Conservation (phyloP, 345 rosid species). For the Euphorbia tirucalli region DNA sequence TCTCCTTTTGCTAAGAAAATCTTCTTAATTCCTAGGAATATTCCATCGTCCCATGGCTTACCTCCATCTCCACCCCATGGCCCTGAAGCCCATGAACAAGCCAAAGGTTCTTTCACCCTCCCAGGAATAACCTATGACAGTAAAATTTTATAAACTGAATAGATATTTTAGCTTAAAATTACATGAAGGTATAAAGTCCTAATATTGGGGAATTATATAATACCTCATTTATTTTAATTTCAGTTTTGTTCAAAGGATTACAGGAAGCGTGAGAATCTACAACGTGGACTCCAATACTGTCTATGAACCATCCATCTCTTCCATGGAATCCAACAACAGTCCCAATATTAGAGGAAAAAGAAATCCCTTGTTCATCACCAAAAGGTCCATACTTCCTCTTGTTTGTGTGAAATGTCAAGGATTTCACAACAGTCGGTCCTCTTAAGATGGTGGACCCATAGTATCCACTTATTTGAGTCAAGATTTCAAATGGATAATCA, state of each 20-base stretch:
- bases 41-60: slow-evolving; percentile 26
- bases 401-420: slow-evolving; percentile 29
- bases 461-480: slow-evolving; percentile 28
- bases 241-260: not conserved
- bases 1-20: slow-evolving; percentile 22
- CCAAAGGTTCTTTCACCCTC: slow-evolving; percentile 9
- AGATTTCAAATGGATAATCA: slow-evolving; percentile 27
- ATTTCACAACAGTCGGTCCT: slow-evolving; percentile 18
- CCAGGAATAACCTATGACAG: slow-evolving; percentile 5
- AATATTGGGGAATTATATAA: not conserved
- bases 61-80: slow-evolving; percentile 32
- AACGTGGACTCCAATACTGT: slow-evolving; percentile 31
- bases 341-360: slow-evolving; percentile 25
- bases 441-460: slow-evolving; percentile 25
- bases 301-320: slow-evolving; percentile 20
- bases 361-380: slow-evolving; percentile 29
- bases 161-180: too few species aligned
- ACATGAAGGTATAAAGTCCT: too few species aligned
- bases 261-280: not conserved
- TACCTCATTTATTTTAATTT: slow-evolving; percentile 1
- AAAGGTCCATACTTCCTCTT: slow-evolving; percentile 31
- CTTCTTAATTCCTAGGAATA: slow-evolving; percentile 17
- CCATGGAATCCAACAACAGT: slow-evolving; percentile 32
- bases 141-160: too few species aligned
- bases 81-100: slow-evolving; percentile 11